phyloP scores from a whole-genome alignment of 2,329 filamentous ascomycete genomes.

The Dactylonectria macrodidyma region DNA sequence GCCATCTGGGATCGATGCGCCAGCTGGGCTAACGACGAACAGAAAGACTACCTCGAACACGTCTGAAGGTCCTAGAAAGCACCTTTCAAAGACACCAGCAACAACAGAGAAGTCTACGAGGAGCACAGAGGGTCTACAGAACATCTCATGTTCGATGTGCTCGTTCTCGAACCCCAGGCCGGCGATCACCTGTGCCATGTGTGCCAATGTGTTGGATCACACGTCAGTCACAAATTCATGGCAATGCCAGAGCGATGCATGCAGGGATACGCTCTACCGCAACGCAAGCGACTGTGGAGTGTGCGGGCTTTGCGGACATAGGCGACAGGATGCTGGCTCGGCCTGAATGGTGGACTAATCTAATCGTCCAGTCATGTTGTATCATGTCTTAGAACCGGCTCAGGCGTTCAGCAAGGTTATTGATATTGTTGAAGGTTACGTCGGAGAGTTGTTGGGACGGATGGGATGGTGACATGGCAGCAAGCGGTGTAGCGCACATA shows the following conservation, averaged over 20 bases:
- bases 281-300: constrained; percentile 79
- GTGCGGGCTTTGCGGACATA: constrained; percentile 78
- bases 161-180: constrained; percentile 73
- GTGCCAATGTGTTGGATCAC: constrained; percentile 77
- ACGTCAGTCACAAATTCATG: constrained; percentile 71
- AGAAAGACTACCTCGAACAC: neutral
- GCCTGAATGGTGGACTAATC: constrained; percentile 9
- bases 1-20: constrained; percentile 2
- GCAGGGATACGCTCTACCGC: constrained; percentile 70
- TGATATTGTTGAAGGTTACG: neutral
- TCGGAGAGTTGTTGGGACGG: neutral
- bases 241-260: constrained; percentile 72
- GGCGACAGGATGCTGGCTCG: constrained; percentile 40
- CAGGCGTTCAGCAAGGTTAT: neutral
- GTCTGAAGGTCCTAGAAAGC: neutral
- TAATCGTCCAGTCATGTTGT: neutral
- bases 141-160: constrained; percentile 71
- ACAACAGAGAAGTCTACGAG: neutral
- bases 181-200: constrained; percentile 75
- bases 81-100: neutral
- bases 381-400: neutral
- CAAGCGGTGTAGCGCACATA: neutral
- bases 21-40: constrained; percentile 3
- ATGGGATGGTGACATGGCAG: neutral
- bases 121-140: neutral